Base-by-base conservation (phyloP, 2,329 filamentous ascomycete species). In the Penicillium hordei region DNA sequence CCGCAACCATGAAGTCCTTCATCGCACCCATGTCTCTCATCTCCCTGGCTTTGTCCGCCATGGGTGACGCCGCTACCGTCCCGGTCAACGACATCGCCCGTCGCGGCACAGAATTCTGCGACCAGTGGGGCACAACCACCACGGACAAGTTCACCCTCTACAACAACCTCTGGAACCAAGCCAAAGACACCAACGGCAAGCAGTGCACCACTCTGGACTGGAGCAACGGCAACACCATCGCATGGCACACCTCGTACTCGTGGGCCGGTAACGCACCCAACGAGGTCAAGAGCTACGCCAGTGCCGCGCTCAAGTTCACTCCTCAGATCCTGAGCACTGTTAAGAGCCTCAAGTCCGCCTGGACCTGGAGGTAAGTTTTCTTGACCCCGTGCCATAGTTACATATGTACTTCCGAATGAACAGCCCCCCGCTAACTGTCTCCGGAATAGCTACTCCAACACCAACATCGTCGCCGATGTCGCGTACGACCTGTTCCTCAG, bases 401-500 rank as follows among this genome's bases (percentile, higher is more conserved):
- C 29, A 33, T 5, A 33, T 17, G 15, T 23, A 25, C 33, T 15
- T 33, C 12, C 1, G 34, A 29, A 25, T 27, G 43, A 43, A 50
- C 7, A 25, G 2, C 21, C 21, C 21, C n/a, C 15, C 4, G 21
- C 38, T 45, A 27, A 44, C 21, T n/a, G 49, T 31, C 10, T 40
- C n/a, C n/a, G 19, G 8, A 21, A 39, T 25, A 72, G 74, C 34
- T 85, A 86, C 72, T 77, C 76, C 31, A 81, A 79, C 58, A 75
- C 70, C 50, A 60, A 74, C 54, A 69, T 86, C 48, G 74, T 83
- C 34, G 83, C 83, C 52, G 80, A 88, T 65, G 85, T 88, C 17
- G 78, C 84, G 15, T 88, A 86, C 66, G 84, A 87, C 68, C 71
- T 87, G 50, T 88, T 88, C 74, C 84, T 84, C 8, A 67, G 71